Percentiles rank a stretch among this genome's conserved stretches.
Conservation (phyloP, 148 eudicot genomes). For the Limonium bicolor region DNA sequence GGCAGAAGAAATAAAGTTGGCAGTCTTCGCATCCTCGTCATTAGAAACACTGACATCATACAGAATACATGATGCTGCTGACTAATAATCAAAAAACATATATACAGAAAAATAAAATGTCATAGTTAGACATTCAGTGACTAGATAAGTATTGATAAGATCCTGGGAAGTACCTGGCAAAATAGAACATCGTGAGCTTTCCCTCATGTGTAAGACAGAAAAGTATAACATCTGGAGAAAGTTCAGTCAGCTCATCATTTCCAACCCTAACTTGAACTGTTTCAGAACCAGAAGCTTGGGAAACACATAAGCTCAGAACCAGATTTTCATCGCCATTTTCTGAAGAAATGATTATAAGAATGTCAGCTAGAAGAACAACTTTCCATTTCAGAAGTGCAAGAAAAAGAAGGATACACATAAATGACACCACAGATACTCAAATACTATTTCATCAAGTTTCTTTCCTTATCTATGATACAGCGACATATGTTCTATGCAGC, state of each 20-base stretch:
- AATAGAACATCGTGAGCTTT: constrained; percentile 53
- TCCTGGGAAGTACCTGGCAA: constrained; percentile 77
- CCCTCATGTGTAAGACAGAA: constrained; percentile 79
- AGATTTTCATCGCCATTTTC: constrained; percentile 72
- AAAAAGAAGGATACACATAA: no score
- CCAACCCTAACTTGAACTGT: constrained; percentile 46
- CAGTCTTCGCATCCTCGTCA: constrained; percentile 28
- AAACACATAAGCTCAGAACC: constrained; percentile 55
- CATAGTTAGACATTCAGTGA: no score
- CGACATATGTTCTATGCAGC: no score
- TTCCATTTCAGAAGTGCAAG: no score
- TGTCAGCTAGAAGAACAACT: no score
- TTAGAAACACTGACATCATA: constrained; percentile 12
- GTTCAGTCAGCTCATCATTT: constrained; percentile 45
- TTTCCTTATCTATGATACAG: no score
- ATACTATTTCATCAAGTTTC: no score
- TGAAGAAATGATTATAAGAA: no score
- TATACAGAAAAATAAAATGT: neutral
- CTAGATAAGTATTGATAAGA: no score
- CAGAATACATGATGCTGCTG: constrained; percentile 24
- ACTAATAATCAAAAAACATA: constrained; percentile 19
- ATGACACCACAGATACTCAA: no score
- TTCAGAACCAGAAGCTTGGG: constrained; percentile 37
- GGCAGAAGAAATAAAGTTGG: constrained; percentile 13
- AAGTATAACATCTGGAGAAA: constrained; percentile 58